Evolutionary conservation across 2,329 filamentous ascomycete genomes (phyloP), one percentile per base, ranked within the genome.

Genomic region (Claviceps fusiformis): DNA sequence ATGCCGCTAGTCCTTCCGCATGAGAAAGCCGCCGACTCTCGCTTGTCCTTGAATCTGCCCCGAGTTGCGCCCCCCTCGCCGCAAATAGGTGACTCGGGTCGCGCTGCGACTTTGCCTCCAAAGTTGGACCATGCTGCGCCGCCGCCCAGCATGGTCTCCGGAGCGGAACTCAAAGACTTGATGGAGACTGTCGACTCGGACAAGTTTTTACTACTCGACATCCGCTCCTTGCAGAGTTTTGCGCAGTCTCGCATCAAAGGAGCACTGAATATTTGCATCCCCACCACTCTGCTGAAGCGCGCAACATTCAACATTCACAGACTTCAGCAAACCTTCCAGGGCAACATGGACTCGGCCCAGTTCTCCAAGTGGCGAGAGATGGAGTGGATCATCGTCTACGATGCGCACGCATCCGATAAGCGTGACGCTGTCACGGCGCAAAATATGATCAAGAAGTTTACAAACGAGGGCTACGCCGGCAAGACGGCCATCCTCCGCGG

Each of bases 391-490:
- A 77, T 97, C 43, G 89, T 95, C 0, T 97, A 97, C 64, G 93
- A 97, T 67, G 79, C 82, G 17, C 80, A 79, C 54, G 93, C 91
- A 0, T 74, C 80, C 0, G 83, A 91, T 55, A 78, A 85, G 64
- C 89, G 90, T 59, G 93, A 98, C 67, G 88, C 91, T 0, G 73
- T 80, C 1, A 82, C 86, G 5, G 86, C 90, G 31, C 75, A 89
- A 61, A 95, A 95, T 67, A 95, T 93, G 59, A 78, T 96, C 29
- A 95, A 91, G 68, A 98, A 98, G 65, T 98, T 98, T 63, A 82
- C 82, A 1, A 84, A 79, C 54, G 91, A 95, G 68, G 89, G 88
- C 0, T 97, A 87, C 76, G 71, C 74, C 1, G 92, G 91, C 13
- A 76, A 78, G 3, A 80, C 83, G 0, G 85, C 82, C 64, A 85